These are phyloP conservation scores for Catunica adiposa DNA, from an alignment of 2,329 filamentous ascomycete genomes.

Conservation along the genomic window DNA sequence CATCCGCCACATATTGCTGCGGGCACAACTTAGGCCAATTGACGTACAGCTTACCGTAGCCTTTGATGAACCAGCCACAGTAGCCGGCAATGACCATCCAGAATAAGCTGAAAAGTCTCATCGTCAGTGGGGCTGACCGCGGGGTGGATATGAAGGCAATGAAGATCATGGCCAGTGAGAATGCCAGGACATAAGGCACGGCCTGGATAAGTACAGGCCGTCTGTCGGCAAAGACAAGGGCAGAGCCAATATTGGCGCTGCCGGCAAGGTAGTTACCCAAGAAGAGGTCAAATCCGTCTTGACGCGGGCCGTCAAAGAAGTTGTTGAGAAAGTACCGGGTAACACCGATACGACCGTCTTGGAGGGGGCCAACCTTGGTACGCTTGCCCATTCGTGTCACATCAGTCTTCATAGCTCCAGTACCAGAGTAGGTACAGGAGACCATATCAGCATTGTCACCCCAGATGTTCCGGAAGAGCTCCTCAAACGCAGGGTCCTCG, in stretches of 20 bases:
- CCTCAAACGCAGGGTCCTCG: slow-evolving; percentile 68
- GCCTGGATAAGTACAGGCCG: slow-evolving; percentile 78
- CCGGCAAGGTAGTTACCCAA: slow-evolving; percentile 70
- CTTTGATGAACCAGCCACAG: slow-evolving; percentile 60
- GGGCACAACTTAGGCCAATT: slow-evolving; percentile 96
- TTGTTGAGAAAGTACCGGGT: slow-evolving; percentile 89
- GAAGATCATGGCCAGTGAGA: slow-evolving; percentile 69
- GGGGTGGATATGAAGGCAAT: slow-evolving; percentile 60
- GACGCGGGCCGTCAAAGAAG: slow-evolving; percentile 80
- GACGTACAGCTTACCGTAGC: slow-evolving; percentile 87
- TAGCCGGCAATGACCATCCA: slow-evolving; percentile 57
- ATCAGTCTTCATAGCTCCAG: slow-evolving; percentile 94
- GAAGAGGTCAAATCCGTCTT: slow-evolving; percentile 93
- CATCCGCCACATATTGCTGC: slow-evolving; percentile 68
- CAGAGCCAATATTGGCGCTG: slow-evolving; percentile 51
- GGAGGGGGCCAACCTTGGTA: slow-evolving; percentile 68
- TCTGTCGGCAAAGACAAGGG: slow-evolving; percentile 65
- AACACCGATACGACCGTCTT: slow-evolving; percentile 75
- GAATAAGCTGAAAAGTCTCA: slow-evolving; percentile 67
- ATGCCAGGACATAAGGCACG: slow-evolving; percentile 79
- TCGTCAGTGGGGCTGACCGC: slow-evolving; percentile 59
- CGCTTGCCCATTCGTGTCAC: slow-evolving; percentile 86
- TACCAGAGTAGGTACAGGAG: slow-evolving; percentile 82
- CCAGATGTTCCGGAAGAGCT: slow-evolving; percentile 93
- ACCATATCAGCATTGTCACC: slow-evolving; percentile 96